Evolutionary conservation across 1,139 yeast genomes (phyloP), one percentile per base, ranked within the genome.

Genomic region (Sugiyamaella novakii): DNA sequence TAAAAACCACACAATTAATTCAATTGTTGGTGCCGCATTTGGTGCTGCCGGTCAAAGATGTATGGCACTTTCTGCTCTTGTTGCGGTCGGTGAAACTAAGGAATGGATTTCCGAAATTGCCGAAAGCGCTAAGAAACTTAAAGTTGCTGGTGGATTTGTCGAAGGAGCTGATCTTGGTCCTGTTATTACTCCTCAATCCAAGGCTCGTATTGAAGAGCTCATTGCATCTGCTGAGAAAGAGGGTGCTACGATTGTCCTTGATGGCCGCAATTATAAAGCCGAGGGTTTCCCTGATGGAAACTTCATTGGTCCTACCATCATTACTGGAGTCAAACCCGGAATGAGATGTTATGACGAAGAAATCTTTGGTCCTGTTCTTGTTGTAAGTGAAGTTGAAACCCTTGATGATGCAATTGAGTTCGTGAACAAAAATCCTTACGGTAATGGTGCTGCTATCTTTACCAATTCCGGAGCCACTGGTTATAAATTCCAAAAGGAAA

Each of bases 21-120:
- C 87, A 22, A 70, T 84, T 38, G 82, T 75, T 49, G 91, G 91
- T 41, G 89, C 92, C 38, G 87, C 88, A 18, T 84, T 85, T 61
- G 92, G 92, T 35, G 92, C 92, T 53, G 91, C 91, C 29, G 92
- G 92, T 52, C 91, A 84, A 72, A 78, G 92, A 67, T 84, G 92
- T 69, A 84, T 84, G 91, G 91, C 91, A 11, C 81, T 85, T 42
- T 80, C 86, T 12, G 88, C 82, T 3, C 74, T 84, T 55, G 87
- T 84, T 17, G 79, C 88, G n/a, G 89, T 84, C 22, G 91, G 91
- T 18, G 76, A 79, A 57, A 75, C 87, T 46, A 76, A 76, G 63
- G 76, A 77, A 54, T 84, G 91, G 91, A 70, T 84, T 46, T 59
- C 67, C 18, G 91, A 83, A 49, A 70, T 84, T 47, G 77, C 79